Conservation (phyloP, 2,329 filamentous ascomycete species). For the Curvularia hawaiiensis region DNA sequence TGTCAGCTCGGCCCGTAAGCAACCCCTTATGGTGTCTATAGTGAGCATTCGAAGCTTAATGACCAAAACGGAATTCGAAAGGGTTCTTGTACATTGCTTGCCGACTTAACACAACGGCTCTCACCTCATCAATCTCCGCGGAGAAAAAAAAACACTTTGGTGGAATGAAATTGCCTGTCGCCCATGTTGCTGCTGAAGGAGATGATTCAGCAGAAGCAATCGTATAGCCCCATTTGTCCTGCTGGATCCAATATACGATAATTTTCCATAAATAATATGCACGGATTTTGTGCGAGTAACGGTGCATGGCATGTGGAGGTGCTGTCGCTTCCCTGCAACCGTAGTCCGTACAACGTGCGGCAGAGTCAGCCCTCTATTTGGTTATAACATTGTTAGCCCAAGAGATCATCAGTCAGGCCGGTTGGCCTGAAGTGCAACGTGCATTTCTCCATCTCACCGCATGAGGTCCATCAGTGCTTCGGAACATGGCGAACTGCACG, state of each 20-base stretch:
- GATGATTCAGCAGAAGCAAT: not conserved
- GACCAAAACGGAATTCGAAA: not conserved
- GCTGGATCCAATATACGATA: not conserved
- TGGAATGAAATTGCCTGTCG: not conserved
- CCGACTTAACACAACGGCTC: not conserved
- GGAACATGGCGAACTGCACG: not conserved
- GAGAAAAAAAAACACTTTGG: no score
- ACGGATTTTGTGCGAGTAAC: not conserved
- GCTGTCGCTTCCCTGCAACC: not conserved
- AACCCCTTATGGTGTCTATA: not conserved
- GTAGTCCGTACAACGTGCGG: not conserved
- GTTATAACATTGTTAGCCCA: not conserved
- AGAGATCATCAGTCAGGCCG: not conserved
- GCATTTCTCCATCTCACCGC: not conserved
- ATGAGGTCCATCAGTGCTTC: slow-evolving; percentile 1
- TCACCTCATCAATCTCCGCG: not conserved
- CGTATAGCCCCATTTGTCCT: not conserved
- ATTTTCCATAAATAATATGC: not conserved
- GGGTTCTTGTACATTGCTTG: not conserved
- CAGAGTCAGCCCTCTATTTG: not conserved
- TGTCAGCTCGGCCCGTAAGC: not conserved
- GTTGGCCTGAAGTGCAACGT: not conserved
- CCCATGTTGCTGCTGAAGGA: not conserved
- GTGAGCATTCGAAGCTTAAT: not conserved
- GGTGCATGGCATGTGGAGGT: not conserved